Evolutionary conservation across 352 stramenopile genomes (phyloP).

Genomic region (Saprolegnia parasitica): DNA sequence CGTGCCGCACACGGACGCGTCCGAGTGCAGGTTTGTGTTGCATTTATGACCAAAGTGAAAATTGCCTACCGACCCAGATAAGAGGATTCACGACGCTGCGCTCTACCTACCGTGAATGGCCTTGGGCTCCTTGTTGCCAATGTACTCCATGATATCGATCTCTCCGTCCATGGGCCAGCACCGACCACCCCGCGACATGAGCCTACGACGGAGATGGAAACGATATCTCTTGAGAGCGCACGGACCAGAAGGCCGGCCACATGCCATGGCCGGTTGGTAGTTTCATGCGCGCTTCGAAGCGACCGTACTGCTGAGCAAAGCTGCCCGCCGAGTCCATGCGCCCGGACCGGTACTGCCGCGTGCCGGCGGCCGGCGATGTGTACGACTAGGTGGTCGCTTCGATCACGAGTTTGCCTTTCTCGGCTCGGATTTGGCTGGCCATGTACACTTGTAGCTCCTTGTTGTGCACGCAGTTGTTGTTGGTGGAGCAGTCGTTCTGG

Average conservation of each 20-base stretch:
- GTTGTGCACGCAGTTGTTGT: conserved; percentile 7
- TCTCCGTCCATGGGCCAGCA: conserved; percentile 26
- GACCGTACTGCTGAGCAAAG: conserved; percentile 32
- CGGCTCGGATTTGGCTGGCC: not conserved
- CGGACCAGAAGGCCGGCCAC: conserved; percentile 38
- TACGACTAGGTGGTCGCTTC: conserved; percentile 10
- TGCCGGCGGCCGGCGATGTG: not conserved
- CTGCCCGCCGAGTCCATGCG: conserved; percentile 32
- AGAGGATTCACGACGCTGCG: not conserved
- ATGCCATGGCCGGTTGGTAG: conserved; percentile 32
- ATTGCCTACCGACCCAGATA: not conserved
- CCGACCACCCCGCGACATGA: not conserved
- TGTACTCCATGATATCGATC: conserved; percentile 28
- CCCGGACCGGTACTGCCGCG: conserved; percentile 31
- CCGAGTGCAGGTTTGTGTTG: conserved; percentile 5
- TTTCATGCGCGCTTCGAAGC: conserved; percentile 32
- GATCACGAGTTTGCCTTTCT: conserved; percentile 4
- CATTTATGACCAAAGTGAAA: conserved; percentile 17
- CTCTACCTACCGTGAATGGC: not conserved
- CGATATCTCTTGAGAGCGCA: not conserved
- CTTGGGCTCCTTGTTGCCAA: conserved; percentile 8
- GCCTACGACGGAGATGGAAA: not conserved
- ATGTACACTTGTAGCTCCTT: conserved; percentile 23
- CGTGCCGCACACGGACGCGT: not conserved
- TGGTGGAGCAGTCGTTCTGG: conserved; percentile 16